A percentile compares a stretch with the other conserved stretches of the same genome.
phyloP scores from a whole-genome alignment of 2,329 filamentous ascomycete genomes.

The Penicillium sp. region DNA sequence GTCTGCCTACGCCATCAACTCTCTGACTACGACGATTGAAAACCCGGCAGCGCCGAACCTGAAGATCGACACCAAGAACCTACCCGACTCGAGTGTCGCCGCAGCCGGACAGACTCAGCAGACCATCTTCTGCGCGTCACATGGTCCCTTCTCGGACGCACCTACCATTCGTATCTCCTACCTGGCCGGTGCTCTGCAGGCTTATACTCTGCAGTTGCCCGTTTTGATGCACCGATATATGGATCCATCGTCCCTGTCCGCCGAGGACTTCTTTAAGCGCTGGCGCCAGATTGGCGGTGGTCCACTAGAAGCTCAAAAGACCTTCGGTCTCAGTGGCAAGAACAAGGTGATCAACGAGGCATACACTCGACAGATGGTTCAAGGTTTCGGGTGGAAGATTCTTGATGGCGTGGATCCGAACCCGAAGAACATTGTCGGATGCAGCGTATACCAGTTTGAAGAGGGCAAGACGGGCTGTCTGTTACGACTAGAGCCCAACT shows the following conservation, averaged over 20 bases:
- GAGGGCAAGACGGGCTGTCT: slow-evolving; percentile 93
- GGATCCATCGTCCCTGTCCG: slow-evolving; percentile 82
- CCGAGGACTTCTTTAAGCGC: slow-evolving; percentile 97
- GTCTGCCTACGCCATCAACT: slow-evolving; percentile 78
- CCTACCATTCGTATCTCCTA: slow-evolving; percentile 95
- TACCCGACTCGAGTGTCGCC: slow-evolving; percentile 80
- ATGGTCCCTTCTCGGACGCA: slow-evolving; percentile 76
- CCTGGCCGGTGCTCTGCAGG: slow-evolving; percentile 89
- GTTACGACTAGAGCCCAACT: slow-evolving; percentile 92
- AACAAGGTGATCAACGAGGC: slow-evolving; percentile 68
- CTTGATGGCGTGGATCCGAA: slow-evolving; percentile 88
- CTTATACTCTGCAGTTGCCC: slow-evolving; percentile 86
- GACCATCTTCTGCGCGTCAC: slow-evolving; percentile 91
- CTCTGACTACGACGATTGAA: slow-evolving; percentile 92
- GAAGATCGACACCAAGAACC: slow-evolving; percentile 82
- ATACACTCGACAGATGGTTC: slow-evolving; percentile 72
- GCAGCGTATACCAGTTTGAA: slow-evolving; percentile 76
- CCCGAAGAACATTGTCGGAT: slow-evolving; percentile 85
- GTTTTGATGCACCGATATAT: slow-evolving; percentile 94
- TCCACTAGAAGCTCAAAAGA: slow-evolving; percentile 82
- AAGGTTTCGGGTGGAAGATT: slow-evolving; percentile 88
- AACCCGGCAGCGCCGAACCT: slow-evolving; percentile 67
- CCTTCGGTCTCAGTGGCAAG: slow-evolving; percentile 71
- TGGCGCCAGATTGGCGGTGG: slow-evolving; percentile 97
- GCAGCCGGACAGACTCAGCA: slow-evolving; percentile 82